A percentile compares a stretch with the other conserved stretches of the same genome.
These are phyloP conservation scores for Lasiodiplodia sp. DNA, from an alignment of 2,329 filamentous ascomycete species.

Conservation along the genomic window DNA sequence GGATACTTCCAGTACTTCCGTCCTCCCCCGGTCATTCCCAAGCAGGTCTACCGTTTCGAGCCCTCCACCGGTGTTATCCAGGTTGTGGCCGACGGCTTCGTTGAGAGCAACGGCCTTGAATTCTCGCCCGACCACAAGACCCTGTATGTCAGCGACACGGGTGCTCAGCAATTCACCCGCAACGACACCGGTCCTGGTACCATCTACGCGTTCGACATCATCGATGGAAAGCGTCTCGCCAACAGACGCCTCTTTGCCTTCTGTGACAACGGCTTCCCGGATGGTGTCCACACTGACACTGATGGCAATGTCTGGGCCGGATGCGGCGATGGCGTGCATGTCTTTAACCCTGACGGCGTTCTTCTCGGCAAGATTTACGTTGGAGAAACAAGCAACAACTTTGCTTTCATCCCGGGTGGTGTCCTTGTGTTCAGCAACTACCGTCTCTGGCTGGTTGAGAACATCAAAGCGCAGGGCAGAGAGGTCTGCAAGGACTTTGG, in stretches of 20 bases:
- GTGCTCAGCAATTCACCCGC: slow-evolving; percentile 39
- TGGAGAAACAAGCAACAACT: slow-evolving; percentile 48
- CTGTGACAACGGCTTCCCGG: slow-evolving; percentile 61
- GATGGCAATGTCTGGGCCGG: slow-evolving; percentile 64
- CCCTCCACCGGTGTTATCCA: slow-evolving; percentile 50
- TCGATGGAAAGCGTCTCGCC: slow-evolving; percentile 46
- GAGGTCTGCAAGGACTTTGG: slow-evolving; percentile 47
- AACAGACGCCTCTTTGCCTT: slow-evolving; percentile 62
- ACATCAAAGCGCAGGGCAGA: slow-evolving; percentile 43
- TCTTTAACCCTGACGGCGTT: slow-evolving; percentile 59
- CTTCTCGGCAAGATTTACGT: slow-evolving; percentile 66
- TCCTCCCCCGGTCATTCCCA: slow-evolving; percentile 41
- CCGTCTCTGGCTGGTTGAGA: slow-evolving; percentile 47
- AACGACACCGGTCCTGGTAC: slow-evolving; percentile 51
- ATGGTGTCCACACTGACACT: slow-evolving; percentile 64
- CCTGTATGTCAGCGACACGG: slow-evolving; percentile 55
- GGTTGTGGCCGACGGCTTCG: slow-evolving; percentile 52
- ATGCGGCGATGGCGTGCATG: slow-evolving; percentile 62
- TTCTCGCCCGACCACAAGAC: slow-evolving; percentile 53
- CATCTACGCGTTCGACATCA: slow-evolving; percentile 53
- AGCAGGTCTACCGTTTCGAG: slow-evolving; percentile 53
- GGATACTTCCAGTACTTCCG: slow-evolving; percentile 43
- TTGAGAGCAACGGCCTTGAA: slow-evolving; percentile 55
- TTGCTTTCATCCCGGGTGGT: slow-evolving; percentile 45
- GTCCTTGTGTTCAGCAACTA: slow-evolving; percentile 46